Percentiles rank a stretch among this genome's conserved stretches.
phyloP scores from a whole-genome alignment of 2,329 filamentous ascomycete genomes.

The Geoglossum cookeanum region DNA sequence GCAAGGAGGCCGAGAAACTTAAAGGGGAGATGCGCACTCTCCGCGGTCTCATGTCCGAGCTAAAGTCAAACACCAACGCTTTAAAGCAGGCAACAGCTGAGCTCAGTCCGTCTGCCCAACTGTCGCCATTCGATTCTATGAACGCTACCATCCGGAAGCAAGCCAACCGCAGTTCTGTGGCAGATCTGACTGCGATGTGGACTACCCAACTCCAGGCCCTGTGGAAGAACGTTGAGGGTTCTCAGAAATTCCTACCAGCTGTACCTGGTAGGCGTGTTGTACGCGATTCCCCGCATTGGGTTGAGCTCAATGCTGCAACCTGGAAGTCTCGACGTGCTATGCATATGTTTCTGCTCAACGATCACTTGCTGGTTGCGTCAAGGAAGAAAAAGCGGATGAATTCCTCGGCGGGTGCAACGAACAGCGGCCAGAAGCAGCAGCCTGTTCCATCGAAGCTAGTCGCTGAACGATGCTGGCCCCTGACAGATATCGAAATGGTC shows the following conservation, averaged over 20 bases:
- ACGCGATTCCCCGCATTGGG: slow-evolving; percentile 82
- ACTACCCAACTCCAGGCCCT: slow-evolving; percentile 54
- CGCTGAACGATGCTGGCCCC: slow-evolving; percentile 82
- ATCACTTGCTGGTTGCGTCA: slow-evolving; percentile 78
- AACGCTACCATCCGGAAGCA: slow-evolving; percentile 28
- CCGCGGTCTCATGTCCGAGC: slow-evolving; percentile 75
- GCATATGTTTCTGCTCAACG: slow-evolving; percentile 82
- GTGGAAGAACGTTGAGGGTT: slow-evolving; percentile 95
- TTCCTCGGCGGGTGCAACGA: slow-evolving; percentile 31
- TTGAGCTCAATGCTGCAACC: slow-evolving; percentile 90
- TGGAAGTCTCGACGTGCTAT: slow-evolving; percentile 85
- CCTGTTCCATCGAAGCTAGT: slow-evolving; percentile 46
- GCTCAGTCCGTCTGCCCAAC: slow-evolving; percentile 21
- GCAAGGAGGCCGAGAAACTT: slow-evolving; percentile 94
- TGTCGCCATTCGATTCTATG: slow-evolving; percentile 31
- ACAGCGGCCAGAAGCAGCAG: slow-evolving; percentile 26
- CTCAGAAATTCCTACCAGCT: slow-evolving; percentile 88
- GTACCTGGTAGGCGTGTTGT: slow-evolving; percentile 83
- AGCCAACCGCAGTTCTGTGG: slow-evolving; percentile 80
- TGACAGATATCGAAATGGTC: slow-evolving; percentile 82
- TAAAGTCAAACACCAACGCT: slow-evolving; percentile 59
- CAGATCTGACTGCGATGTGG: slow-evolving; percentile 50
- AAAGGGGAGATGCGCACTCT: slow-evolving; percentile 90
- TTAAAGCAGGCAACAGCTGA: slow-evolving; percentile 33
- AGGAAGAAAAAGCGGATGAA: slow-evolving; percentile 84